Base-by-base conservation (phyloP, 2,329 filamentous ascomycete genomes). In the Trichoderma endophyticum region DNA sequence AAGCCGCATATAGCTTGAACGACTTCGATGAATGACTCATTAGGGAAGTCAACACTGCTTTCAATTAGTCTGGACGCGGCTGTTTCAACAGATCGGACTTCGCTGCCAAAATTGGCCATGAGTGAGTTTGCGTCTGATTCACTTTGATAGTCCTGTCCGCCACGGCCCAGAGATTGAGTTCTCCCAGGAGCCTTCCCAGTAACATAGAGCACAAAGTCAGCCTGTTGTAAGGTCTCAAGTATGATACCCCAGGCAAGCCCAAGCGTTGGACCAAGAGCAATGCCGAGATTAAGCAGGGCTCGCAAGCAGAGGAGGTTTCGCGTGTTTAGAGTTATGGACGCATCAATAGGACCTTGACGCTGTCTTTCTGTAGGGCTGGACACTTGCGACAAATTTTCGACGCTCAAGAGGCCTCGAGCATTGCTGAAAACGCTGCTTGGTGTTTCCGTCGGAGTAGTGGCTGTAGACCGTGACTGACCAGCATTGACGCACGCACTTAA, bases 281-380 rank as follows among this genome's bases (percentile, higher is more conserved):
- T 99, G 2, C 96, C 96, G 4, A 99, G 83, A 76, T 99, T 99
- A n/a, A 99, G 84, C 18, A 99, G 85, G 34, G 96, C 96, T 77
- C 97, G 87, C 57, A 99, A 84, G 77, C 96, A 99, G 1, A 98
- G 85, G 4, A 99, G 84, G 78, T 99, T 98, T 8, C 96, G 89
- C 3, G 94, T 95, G 75, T 94, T 97, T 9, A 98, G 85, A 4
- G 89, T 88, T 70, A 85, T 84, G 0, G 81, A 72, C 32, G 82
- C 77, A 80, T 93, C 92, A 6, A 88, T 80, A 0, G 89, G 91
- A 3, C 83, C 81, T 69, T 90, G 88, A 51, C 90, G 84, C 70
- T 86, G 86, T 68, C 87, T 89, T 39, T 93, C 91, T 0, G 82
- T 79, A 4, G 86, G 82, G 5, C 86, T 83, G 0, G 90, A 87